Evolutionary conservation across 2,329 filamentous ascomycete species (phyloP).

Genomic region (Paramyrothecium sp.): DNA sequence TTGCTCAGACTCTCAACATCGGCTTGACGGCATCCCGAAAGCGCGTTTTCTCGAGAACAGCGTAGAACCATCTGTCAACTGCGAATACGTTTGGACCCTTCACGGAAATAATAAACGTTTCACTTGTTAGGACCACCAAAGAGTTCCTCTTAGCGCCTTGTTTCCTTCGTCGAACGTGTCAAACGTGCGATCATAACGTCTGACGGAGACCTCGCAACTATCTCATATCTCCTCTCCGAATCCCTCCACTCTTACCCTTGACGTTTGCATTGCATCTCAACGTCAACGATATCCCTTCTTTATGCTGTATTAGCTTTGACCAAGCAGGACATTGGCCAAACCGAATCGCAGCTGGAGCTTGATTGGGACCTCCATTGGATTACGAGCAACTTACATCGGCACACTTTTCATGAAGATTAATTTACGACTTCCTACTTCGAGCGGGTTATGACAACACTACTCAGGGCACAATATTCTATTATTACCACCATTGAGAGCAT

Average conservation of each 20-base stretch:
- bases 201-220: background rate
- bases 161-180: background rate
- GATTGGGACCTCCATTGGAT: background rate
- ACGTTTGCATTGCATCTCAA: background rate
- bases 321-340: background rate
- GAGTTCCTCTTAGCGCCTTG: background rate
- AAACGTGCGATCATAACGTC: background rate
- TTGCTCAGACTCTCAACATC: background rate
- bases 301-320: background rate
- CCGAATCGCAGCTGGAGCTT: background rate
- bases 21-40: background rate
- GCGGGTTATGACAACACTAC: background rate
- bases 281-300: background rate
- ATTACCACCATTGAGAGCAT: too few relatives aligned
- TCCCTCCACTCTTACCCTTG: background rate
- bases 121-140: background rate
- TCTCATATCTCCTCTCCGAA: background rate
- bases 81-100: background rate
- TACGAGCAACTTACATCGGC: background rate
- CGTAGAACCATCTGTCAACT: background rate
- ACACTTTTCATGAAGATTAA: background rate
- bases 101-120: background rate
- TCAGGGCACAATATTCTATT: background rate
- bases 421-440: background rate
- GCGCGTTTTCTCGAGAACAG: background rate